phyloP scores from a whole-genome alignment of 148 eudicot genomes.

The Silene uniflora region DNA sequence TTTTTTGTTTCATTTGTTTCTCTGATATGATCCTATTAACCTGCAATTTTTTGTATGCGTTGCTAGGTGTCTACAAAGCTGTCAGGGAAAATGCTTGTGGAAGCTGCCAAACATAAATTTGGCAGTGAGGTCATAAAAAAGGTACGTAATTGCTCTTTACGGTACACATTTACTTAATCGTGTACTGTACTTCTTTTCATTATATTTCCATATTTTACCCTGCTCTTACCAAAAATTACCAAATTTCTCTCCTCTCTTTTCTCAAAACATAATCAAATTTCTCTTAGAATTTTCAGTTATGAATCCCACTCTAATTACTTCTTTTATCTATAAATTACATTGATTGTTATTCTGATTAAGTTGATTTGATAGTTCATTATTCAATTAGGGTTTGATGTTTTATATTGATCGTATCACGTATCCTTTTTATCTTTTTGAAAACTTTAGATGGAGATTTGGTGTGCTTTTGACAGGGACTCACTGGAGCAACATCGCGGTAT shows the following conservation, averaged over 20 bases:
- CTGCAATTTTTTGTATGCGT: neutral
- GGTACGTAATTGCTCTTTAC: slow-evolving; percentile 31
- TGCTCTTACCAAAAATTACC: no score
- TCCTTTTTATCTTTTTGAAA: neutral
- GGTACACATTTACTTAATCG: no score
- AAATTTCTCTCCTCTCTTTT: no score
- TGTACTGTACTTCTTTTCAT: no score
- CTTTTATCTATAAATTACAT: no score
- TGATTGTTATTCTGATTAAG: no score
- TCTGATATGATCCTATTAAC: neutral
- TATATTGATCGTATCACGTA: neutral
- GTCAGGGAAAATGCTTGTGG: slow-evolving; percentile 50
- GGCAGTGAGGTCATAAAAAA: slow-evolving; percentile 50
- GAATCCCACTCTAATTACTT: no score
- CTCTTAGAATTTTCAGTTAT: no score
- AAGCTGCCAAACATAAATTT: slow-evolving; percentile 73
- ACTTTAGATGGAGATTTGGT: neutral
- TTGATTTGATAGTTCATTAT: no score
- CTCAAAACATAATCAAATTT: no score
- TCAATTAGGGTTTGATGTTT: no score
- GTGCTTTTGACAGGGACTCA: slow-evolving; percentile 39
- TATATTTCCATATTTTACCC: no score
- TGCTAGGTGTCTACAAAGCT: slow-evolving; percentile 27
- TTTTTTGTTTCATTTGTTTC: neutral
- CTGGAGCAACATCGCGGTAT: slow-evolving; percentile 56